These are phyloP conservation scores for Grosmannia penicillata DNA, from an alignment of 2,329 filamentous ascomycete genomes.

Conservation along the genomic window DNA sequence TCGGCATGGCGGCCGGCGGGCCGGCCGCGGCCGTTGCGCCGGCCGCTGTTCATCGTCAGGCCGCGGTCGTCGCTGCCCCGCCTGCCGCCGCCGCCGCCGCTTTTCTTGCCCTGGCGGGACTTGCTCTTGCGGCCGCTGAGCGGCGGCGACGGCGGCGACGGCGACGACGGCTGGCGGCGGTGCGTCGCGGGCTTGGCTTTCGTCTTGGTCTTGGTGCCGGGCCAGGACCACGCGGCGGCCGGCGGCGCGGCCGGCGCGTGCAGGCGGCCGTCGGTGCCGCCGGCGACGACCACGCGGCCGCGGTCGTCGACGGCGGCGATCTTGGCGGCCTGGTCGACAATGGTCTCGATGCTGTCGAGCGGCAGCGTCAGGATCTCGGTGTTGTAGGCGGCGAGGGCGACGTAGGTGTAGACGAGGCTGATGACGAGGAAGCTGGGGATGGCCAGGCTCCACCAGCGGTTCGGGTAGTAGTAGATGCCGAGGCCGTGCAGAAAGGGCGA, in stretches of 20 bases:
- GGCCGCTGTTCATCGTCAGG: slow-evolving; percentile 6
- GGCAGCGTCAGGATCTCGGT: slow-evolving; percentile 74
- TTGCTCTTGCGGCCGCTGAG: neutral
- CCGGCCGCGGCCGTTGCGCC: neutral
- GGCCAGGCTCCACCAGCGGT: slow-evolving; percentile 94
- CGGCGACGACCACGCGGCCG: slow-evolving; percentile 7
- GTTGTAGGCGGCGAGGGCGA: slow-evolving; percentile 84
- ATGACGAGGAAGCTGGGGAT: slow-evolving; percentile 85
- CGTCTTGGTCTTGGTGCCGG: neutral
- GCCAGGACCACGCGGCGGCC: neutral
- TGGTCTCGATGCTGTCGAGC: slow-evolving; percentile 66
- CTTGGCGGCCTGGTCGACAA: slow-evolving; percentile 82
- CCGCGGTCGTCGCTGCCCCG: slow-evolving; percentile 12
- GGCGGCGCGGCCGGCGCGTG: neutral
- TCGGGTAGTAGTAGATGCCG: slow-evolving; percentile 92
- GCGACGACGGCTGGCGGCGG: slow-evolving; percentile 9
- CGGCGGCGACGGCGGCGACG: slow-evolving; percentile 5
- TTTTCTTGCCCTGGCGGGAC: slow-evolving; percentile 21
- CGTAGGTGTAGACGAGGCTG: slow-evolving; percentile 80
- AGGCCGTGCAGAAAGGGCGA: slow-evolving; percentile 83
- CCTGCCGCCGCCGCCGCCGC: slow-evolving; percentile 18
- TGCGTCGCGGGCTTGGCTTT: slow-evolving; percentile 2
- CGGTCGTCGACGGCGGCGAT: slow-evolving; percentile 54
- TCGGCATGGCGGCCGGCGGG: neutral
- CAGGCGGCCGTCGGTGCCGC: slow-evolving; percentile 4